Evolutionary conservation across 1,284 basidiomycete species (phyloP).

Genomic region (Earliella scabrosa): DNA sequence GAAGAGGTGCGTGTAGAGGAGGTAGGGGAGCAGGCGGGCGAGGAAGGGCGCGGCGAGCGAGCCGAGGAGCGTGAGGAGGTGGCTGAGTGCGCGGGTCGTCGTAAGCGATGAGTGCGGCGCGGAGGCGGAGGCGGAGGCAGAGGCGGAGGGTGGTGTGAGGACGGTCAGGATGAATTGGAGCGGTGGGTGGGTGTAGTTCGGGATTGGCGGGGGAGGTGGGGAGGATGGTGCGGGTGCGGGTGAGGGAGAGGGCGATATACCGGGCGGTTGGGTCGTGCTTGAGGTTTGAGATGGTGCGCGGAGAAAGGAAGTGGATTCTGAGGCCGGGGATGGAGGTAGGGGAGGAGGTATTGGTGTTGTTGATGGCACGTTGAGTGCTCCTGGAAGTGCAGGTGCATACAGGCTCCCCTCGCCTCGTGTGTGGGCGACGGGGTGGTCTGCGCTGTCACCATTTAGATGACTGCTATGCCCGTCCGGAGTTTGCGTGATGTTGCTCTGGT

Average conservation of each 20-base stretch:
- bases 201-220: constrained; percentile 16
- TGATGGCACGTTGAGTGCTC: constrained; percentile 7
- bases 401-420: not conserved
- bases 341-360: not conserved
- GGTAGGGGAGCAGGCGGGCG: constrained; percentile 62
- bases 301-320: constrained; percentile 16
- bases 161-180: constrained; percentile 26
- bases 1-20: constrained; percentile 59
- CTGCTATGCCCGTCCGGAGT: constrained; percentile 7
- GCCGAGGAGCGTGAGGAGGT: constrained; percentile 34
- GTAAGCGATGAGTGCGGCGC: constrained; percentile 19
- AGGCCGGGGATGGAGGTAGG: constrained; percentile 12
- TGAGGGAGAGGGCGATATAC: constrained; percentile 13
- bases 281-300: constrained; percentile 18
- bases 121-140: constrained; percentile 16
- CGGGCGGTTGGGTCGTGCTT: constrained; percentile 13
- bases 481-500: constrained; percentile 41
- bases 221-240: constrained; percentile 7
- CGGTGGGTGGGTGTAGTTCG: constrained; percentile 28
- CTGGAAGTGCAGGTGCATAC: constrained; percentile 14
- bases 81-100: constrained; percentile 32
- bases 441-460: not conserved
- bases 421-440: not conserved
- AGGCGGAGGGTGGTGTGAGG: constrained; percentile 26
- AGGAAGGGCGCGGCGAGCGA: constrained; percentile 35